Evolutionary conservation across 441 rosid species (phyloP).

Genomic region (Theobroma grandiflorum): DNA sequence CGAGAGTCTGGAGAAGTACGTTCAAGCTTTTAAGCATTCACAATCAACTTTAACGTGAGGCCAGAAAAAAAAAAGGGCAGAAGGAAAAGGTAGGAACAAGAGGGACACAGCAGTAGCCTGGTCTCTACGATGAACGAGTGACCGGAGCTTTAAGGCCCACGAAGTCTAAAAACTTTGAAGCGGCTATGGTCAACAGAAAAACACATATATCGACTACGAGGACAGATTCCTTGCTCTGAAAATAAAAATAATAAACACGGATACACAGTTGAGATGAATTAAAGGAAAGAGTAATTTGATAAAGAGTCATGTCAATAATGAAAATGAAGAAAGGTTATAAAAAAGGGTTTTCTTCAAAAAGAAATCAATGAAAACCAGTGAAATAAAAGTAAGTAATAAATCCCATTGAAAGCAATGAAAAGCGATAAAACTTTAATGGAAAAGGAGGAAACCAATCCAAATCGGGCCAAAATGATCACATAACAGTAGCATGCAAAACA

Average conservation of each 20-base stretch:
- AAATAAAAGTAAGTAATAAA: neutral
- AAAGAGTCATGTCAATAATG: neutral
- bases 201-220: neutral
- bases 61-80: neutral
- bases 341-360: neutral
- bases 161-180: neutral
- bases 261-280: neutral
- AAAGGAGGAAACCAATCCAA: neutral
- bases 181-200: conserved; percentile 2
- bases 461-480: neutral
- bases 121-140: conserved; percentile 5
- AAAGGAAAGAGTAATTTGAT: no score
- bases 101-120: neutral
- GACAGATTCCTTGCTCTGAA: neutral
- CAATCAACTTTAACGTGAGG: neutral
- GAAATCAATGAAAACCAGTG: neutral
- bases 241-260: neutral
- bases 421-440: neutral
- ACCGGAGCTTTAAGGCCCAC: neutral
- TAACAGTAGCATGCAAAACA: neutral
- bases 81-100: neutral
- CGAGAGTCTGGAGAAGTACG: neutral
- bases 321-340: neutral
- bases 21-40: conserved; percentile 4
- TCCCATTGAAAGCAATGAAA: neutral